These are phyloP conservation scores for Aspergillus olivimuriae DNA, from an alignment of 495 filamentous ascomycete species.

Conservation along the genomic window DNA sequence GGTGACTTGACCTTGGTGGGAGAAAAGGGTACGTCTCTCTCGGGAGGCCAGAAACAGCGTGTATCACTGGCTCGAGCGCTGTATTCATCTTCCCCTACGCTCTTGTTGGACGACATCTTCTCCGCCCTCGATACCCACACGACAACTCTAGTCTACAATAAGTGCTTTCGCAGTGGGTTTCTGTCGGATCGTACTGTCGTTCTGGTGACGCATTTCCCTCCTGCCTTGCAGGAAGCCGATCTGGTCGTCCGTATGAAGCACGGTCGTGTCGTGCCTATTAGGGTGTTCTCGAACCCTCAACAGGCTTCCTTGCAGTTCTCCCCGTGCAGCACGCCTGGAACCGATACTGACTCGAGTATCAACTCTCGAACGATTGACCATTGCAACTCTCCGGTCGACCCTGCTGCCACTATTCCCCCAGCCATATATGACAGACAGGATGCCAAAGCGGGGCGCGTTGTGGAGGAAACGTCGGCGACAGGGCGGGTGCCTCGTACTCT, in stretches of 20 bases:
- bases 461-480: slow-evolving; percentile 15
- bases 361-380: background rate
- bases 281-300: background rate
- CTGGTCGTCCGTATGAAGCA: slow-evolving; percentile 35
- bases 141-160: slow-evolving; percentile 55
- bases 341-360: background rate
- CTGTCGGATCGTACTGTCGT: slow-evolving; percentile 51
- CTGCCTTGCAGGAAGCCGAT: slow-evolving; percentile 40
- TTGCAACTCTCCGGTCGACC: slow-evolving; percentile 6
- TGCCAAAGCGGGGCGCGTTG: slow-evolving; percentile 1
- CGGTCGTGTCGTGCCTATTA: slow-evolving; percentile 20
- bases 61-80: slow-evolving; percentile 55
- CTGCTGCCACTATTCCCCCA: background rate
- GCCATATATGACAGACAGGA: background rate
- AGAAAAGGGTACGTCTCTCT: slow-evolving; percentile 56
- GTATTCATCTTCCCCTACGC: slow-evolving; percentile 52
- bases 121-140: slow-evolving; percentile 60
- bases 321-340: slow-evolving; percentile 6
- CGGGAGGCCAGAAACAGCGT: slow-evolving; percentile 61
- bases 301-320: background rate
- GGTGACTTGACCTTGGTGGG: slow-evolving; percentile 61
- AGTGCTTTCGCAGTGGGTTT: slow-evolving; percentile 53
- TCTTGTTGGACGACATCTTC: slow-evolving; percentile 58
- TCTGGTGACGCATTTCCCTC: slow-evolving; percentile 58
- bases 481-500: slow-evolving; percentile 21